Conservation (phyloP, 441 rosid species). For the Erysimum cheiri region DNA sequence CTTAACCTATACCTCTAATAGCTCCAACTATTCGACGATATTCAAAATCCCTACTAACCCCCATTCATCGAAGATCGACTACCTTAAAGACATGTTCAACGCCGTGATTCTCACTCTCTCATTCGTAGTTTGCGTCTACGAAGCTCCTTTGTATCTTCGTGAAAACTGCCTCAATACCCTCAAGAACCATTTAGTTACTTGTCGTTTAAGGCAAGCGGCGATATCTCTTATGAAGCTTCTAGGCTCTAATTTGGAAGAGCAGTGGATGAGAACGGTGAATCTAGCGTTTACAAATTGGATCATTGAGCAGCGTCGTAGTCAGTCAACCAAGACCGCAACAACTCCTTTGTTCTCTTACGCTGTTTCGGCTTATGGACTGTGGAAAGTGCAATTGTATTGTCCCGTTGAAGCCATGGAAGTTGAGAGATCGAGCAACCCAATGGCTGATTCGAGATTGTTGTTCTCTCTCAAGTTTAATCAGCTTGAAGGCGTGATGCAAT, state of each 20-base stretch:
- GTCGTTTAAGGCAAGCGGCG: conserved; percentile 48
- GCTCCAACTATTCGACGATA: conserved; percentile 36
- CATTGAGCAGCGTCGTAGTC: conserved; percentile 47
- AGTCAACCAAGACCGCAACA: conserved; percentile 25
- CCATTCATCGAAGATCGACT: conserved; percentile 36
- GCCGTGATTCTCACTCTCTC: conserved; percentile 60
- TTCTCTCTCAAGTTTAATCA: conserved; percentile 86
- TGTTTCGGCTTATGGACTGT: conserved; percentile 60
- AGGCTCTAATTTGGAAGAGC: conserved; percentile 83
- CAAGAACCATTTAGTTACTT: conserved; percentile 54
- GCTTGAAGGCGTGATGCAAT: conserved; percentile 87
- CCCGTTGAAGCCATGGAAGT: conserved; percentile 83
- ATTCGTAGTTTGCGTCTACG: conserved; percentile 69
- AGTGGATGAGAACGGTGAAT: conserved; percentile 83
- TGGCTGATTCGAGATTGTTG: conserved; percentile 57
- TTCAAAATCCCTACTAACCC: conserved; percentile 53
- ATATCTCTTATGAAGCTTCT: conserved; percentile 61
- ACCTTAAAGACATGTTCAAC: conserved; percentile 60
- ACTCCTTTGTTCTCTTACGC: conserved; percentile 72
- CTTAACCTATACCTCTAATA: conserved; percentile 55
- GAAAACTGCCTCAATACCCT: conserved; percentile 54
- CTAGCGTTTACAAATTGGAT: conserved; percentile 84
- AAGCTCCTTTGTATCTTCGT: conserved; percentile 75
- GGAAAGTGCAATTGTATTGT: conserved; percentile 86
- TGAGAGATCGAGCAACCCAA: conserved; percentile 56